Evolutionary conservation across 257 asterid genomes (phyloP).

Genomic region (Solanum chilense): DNA sequence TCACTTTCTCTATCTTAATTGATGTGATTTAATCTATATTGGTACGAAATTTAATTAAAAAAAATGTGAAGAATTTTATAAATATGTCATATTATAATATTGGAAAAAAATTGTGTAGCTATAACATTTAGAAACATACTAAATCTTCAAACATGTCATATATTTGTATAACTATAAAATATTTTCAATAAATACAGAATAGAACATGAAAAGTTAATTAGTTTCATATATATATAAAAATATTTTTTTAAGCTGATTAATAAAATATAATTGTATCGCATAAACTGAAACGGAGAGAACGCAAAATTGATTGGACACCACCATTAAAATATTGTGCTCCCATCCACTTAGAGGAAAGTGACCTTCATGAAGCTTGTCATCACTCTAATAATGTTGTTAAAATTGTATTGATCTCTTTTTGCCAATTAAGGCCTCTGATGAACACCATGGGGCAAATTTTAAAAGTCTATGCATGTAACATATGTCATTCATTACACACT

Average conservation of each 20-base stretch:
- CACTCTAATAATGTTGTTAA: not conserved
- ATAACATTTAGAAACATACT: not conserved
- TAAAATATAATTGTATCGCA: not conserved
- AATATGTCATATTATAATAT: not conserved
- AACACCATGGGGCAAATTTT: conserved; percentile 9
- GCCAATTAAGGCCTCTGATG: conserved; percentile 15
- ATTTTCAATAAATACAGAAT: not conserved
- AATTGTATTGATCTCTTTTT: not conserved
- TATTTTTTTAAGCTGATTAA: not conserved
- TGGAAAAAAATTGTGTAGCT: not conserved
- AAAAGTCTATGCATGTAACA: not conserved
- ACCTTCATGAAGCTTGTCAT: not conserved
- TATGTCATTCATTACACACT: not conserved
- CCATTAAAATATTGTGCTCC: not conserved
- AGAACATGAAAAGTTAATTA: not conserved
- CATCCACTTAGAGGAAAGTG: not conserved
- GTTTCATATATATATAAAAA: not conserved
- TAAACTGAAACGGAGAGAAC: not conserved
- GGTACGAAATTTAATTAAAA: not conserved
- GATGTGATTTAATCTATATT: not conserved
- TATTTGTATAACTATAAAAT: not conserved
- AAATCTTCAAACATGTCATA: not conserved
- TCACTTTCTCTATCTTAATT: not conserved
- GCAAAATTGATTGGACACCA: not conserved
- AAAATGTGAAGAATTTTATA: not conserved